Evolutionary conservation across 2,329 filamentous ascomycete genomes (phyloP).

Genomic region (Trichophaea hybrida): DNA sequence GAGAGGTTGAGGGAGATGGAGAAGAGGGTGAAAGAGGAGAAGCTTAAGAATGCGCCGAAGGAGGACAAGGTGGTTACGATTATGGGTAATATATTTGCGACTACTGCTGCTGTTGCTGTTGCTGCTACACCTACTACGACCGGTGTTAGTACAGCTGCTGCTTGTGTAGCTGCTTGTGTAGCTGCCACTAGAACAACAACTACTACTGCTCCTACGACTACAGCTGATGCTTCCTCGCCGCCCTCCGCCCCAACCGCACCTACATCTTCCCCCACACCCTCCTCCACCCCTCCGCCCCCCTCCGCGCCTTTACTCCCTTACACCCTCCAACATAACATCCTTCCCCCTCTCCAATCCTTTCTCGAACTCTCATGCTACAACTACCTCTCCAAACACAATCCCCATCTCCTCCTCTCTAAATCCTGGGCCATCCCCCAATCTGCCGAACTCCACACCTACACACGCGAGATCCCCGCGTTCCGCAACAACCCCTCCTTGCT

Average conservation of each 20-base stretch:
- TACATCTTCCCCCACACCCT: too few relatives aligned
- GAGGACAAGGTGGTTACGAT: too few relatives aligned
- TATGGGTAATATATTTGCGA: too few relatives aligned
- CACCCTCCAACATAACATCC: background rate
- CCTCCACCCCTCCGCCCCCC: too few relatives aligned
- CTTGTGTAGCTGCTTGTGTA: too few relatives aligned
- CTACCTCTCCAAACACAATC: background rate
- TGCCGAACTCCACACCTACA: background rate
- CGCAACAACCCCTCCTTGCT: background rate
- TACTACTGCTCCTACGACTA: background rate
- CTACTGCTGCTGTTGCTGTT: background rate
- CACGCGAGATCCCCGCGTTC: background rate
- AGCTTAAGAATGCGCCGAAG: background rate
- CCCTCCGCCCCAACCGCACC: too few relatives aligned
- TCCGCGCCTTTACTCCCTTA: background rate
- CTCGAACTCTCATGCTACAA: background rate
- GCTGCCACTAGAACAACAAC: too few relatives aligned
- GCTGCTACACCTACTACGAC: background rate
- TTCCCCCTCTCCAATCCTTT: background rate
- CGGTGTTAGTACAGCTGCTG: too few relatives aligned
- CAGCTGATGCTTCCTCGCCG: background rate
- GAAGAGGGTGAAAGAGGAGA: background rate
- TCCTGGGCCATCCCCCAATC: background rate
- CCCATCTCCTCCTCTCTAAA: background rate
- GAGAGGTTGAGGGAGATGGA: background rate